Evolutionary conservation across 495 filamentous ascomycete species (phyloP).

Genomic region (Annulohypoxylon moriforme): DNA sequence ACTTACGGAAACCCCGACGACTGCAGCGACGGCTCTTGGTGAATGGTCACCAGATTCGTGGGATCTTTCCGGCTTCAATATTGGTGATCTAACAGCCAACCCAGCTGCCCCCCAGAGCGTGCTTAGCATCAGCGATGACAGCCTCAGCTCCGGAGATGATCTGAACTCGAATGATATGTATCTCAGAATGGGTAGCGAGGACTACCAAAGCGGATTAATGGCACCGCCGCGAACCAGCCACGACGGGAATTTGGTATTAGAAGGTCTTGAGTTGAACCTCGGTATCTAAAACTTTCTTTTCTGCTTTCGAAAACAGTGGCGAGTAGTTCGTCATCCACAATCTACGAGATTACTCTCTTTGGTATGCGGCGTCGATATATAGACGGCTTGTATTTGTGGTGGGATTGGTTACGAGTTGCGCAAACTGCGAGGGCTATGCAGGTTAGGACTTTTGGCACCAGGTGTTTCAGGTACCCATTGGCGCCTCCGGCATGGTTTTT

Average conservation of each 20-base stretch:
- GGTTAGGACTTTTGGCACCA: slow-evolving; percentile 20
- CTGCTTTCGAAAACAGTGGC: neutral
- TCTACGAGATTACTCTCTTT: slow-evolving; percentile 20
- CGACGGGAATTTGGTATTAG: slow-evolving; percentile 53
- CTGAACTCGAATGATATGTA: slow-evolving; percentile 51
- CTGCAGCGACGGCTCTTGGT: slow-evolving; percentile 44
- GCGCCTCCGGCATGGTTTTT: slow-evolving; percentile 9
- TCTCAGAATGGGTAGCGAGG: slow-evolving; percentile 50
- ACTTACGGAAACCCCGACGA: slow-evolving; percentile 53
- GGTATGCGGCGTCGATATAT: slow-evolving; percentile 35
- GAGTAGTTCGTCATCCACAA: neutral
- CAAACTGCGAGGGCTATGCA: slow-evolving; percentile 15
- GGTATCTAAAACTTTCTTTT: slow-evolving; percentile 46
- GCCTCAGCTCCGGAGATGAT: slow-evolving; percentile 69
- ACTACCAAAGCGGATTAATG: slow-evolving; percentile 47
- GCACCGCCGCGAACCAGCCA: slow-evolving; percentile 42
- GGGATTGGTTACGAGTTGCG: slow-evolving; percentile 17
- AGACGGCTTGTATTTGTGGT: slow-evolving; percentile 21
- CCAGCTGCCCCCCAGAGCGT: slow-evolving; percentile 70
- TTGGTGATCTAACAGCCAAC: slow-evolving; percentile 56
- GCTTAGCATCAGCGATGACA: slow-evolving; percentile 81
- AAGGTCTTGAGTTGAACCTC: slow-evolving; percentile 57
- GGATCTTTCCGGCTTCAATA: slow-evolving; percentile 61
- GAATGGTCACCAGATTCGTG: slow-evolving; percentile 68
- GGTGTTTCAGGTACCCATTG: slow-evolving; percentile 31